Percentiles rank a stretch among this genome's conserved stretches.
Conservation (phyloP, 371 early-diverging fungal species). For the Pancytospora epiphaga region DNA sequence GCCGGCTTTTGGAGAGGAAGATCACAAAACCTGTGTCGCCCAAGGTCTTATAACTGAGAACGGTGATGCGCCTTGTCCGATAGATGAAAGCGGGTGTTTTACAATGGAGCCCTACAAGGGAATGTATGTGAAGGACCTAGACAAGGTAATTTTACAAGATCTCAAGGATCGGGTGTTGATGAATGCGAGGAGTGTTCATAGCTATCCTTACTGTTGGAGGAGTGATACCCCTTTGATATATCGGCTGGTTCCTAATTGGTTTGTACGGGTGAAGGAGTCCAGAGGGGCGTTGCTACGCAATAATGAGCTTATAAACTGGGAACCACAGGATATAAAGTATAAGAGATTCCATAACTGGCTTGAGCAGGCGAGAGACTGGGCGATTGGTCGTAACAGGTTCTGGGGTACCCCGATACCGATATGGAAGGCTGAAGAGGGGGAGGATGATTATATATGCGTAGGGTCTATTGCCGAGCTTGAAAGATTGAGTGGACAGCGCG, state of each 20-base stretch:
- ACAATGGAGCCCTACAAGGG: slow-evolving; percentile 67
- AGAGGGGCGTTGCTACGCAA: slow-evolving; percentile 73
- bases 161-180: slow-evolving; percentile 51
- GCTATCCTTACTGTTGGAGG: slow-evolving; percentile 89
- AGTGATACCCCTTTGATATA: slow-evolving; percentile 97
- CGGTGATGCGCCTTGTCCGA: slow-evolving; percentile 74
- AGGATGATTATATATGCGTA: slow-evolving; percentile 66
- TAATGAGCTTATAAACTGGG: slow-evolving; percentile 84
- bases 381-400: slow-evolving; percentile 92
- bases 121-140: slow-evolving; percentile 87
- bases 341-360: slow-evolving; percentile 98
- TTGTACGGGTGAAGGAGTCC: slow-evolving; percentile 77
- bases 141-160: slow-evolving; percentile 77
- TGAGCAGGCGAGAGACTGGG: slow-evolving; percentile 94
- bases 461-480: slow-evolving; percentile 87
- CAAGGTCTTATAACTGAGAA: slow-evolving; percentile 76
- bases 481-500: slow-evolving; percentile 65
- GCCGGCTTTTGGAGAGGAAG: slow-evolving; percentile 99
- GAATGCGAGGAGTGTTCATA: slow-evolving; percentile 66
- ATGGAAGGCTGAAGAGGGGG: slow-evolving; percentile 80
- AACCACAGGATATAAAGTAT: slow-evolving; percentile 88
- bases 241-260: slow-evolving; percentile 95
- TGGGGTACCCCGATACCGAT: slow-evolving; percentile 99
- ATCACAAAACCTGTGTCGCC: slow-evolving; percentile 82
- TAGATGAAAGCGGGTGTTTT: slow-evolving; percentile 81